A percentile compares a stretch with the other conserved stretches of the same genome.
These are phyloP conservation scores for Dacryopinax primogenitus DNA, from an alignment of 768 basidiomycete genomes.

Conservation along the genomic window DNA sequence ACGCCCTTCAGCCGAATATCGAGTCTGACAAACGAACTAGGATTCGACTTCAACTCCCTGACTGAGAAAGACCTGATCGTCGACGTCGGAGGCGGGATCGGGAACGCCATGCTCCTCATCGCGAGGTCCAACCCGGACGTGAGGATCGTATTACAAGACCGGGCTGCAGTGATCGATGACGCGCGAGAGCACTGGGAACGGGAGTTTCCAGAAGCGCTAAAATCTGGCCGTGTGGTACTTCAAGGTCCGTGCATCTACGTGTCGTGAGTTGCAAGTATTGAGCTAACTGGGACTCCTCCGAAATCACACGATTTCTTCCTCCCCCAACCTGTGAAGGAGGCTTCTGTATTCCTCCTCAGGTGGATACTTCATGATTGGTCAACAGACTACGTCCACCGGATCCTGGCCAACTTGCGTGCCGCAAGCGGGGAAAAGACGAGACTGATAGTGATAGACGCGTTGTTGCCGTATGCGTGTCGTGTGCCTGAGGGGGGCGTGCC, in stretches of 20 bases:
- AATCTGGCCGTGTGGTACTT: conserved; percentile 41
- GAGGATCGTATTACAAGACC: conserved; percentile 19
- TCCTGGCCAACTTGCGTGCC: conserved; percentile 36
- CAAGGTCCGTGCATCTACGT: conserved; percentile 30
- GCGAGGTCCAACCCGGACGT: conserved; percentile 12
- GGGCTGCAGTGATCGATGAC: conserved; percentile 13
- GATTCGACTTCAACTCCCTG: conserved; percentile 14
- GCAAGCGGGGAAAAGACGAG: conserved; percentile 37
- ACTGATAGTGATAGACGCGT: conserved; percentile 57
- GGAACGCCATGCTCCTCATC: conserved; percentile 13
- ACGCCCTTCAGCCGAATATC: conserved; percentile 28
- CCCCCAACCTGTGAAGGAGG: conserved; percentile 40
- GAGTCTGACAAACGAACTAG: neutral
- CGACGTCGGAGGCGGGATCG: conserved; percentile 22
- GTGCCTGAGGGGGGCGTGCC: conserved; percentile 31
- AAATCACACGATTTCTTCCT: conserved; percentile 65
- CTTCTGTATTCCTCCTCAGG: conserved; percentile 53
- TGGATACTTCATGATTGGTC: conserved; percentile 73
- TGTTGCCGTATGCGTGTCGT: conserved; percentile 22
- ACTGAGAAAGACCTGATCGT: conserved; percentile 18
- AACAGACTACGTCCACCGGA: conserved; percentile 39
- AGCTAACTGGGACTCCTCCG: neutral
- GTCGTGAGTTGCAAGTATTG: neutral
- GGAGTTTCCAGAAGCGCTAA: conserved; percentile 46
- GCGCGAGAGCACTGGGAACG: conserved; percentile 34